A percentile compares a stretch with the other conserved stretches of the same genome.
phyloP scores from a whole-genome alignment of 129 eudicot genomes.

The Helianthus annuus region DNA sequence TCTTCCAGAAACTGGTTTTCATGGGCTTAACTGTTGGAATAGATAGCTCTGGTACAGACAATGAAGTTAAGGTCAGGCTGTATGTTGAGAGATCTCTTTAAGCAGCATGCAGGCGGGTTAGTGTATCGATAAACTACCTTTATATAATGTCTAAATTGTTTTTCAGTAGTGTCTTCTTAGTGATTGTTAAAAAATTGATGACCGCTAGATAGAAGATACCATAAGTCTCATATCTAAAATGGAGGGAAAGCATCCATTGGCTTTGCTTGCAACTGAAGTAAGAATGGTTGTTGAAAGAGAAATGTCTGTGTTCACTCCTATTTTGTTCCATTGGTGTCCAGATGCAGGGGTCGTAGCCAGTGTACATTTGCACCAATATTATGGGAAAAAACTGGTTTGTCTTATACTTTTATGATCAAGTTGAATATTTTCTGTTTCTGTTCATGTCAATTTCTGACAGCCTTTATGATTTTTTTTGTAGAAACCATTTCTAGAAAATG shows the following conservation, averaged over 20 bases:
- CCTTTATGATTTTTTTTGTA: conserved; percentile 28
- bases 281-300: conserved; percentile 61
- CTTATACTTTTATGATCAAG: not conserved
- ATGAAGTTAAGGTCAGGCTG: conserved; percentile 49
- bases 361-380: conserved; percentile 57
- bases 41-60: conserved; percentile 33
- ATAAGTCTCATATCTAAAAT: conserved; percentile 47
- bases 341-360: conserved; percentile 67
- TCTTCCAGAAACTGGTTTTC: conserved; percentile 55
- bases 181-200: conserved; percentile 20
- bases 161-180: not conserved
- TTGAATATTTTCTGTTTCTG: conserved; percentile 10
- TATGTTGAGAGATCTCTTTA: conserved; percentile 61
- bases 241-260: conserved; percentile 63
- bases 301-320: conserved; percentile 53
- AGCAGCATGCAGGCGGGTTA: conserved; percentile 79
- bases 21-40: conserved; percentile 56
- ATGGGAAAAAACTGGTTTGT: conserved; percentile 85
- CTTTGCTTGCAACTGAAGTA: conserved; percentile 72
- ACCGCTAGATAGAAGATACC: conserved; percentile 49
- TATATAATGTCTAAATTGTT: conserved; percentile 2
- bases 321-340: conserved; percentile 67
- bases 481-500: conserved; percentile 67
- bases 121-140: conserved; percentile 26
- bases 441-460: conserved; percentile 10